Conservation (phyloP, 345 rosid genomes). For the Sapria himalayana region DNA sequence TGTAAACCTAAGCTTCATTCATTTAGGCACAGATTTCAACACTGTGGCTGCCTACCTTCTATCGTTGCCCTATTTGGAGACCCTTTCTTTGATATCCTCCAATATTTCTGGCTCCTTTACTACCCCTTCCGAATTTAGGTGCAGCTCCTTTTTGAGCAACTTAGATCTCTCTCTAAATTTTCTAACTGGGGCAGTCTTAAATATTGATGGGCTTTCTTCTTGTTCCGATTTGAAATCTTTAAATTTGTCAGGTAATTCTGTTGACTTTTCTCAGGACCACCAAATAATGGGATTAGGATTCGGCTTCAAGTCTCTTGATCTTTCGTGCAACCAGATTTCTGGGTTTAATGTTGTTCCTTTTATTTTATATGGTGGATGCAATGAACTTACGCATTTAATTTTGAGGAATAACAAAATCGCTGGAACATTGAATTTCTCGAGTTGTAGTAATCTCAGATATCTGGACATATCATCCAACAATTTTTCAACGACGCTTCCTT, state of each 20-base stretch:
- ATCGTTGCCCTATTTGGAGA: constrained; percentile 31
- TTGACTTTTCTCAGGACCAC: constrained; percentile 23
- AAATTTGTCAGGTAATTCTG: constrained; percentile 38
- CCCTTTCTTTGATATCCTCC: constrained; percentile 22
- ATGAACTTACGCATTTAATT: constrained; percentile 22
- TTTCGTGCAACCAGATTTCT: constrained; percentile 38
- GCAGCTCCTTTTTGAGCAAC: constrained; percentile 33
- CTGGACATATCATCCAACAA: constrained; percentile 65
- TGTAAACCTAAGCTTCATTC: constrained; percentile 25
- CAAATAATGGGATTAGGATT: constrained; percentile 26
- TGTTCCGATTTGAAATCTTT: constrained; percentile 36
- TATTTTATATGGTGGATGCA: constrained; percentile 39
- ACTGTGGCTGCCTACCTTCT: constrained; percentile 33
- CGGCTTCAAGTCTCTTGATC: constrained; percentile 45
- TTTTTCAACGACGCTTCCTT: constrained; percentile 30
- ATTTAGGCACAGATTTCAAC: constrained; percentile 33
- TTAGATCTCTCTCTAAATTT: constrained; percentile 62
- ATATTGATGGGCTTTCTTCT: constrained; percentile 23
- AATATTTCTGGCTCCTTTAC: constrained; percentile 45
- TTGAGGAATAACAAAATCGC: constrained; percentile 45
- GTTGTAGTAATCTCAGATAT: constrained; percentile 30
- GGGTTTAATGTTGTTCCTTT: constrained; percentile 32
- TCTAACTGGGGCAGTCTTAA: constrained; percentile 38
- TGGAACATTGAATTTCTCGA: constrained; percentile 51
- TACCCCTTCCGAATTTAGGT: constrained; percentile 32